A percentile compares a stretch with the other conserved stretches of the same genome.
These are phyloP conservation scores for Alternaria sp. DNA, from an alignment of 2,329 filamentous ascomycete genomes.

Conservation along the genomic window DNA sequence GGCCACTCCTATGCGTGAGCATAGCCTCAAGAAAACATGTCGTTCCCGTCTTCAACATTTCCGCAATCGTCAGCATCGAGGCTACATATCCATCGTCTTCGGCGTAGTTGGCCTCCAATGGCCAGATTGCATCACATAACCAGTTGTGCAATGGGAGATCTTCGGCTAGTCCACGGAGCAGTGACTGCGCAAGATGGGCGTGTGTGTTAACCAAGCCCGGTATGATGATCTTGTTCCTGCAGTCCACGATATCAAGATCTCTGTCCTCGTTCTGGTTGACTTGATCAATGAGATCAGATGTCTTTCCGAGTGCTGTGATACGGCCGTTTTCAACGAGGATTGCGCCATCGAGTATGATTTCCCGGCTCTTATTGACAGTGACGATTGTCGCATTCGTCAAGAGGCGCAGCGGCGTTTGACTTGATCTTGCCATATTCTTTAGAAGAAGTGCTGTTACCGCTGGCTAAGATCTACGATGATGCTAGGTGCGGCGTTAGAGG, in stretches of 20 bases:
- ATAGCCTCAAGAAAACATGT: slow-evolving; percentile 50
- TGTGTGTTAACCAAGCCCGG: slow-evolving; percentile 49
- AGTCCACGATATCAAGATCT: slow-evolving; percentile 29
- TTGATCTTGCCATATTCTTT: not conserved
- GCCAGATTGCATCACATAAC: slow-evolving; percentile 48
- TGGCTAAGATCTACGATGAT: not conserved
- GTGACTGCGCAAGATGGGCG: slow-evolving; percentile 45
- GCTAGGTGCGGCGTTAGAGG: not conserved
- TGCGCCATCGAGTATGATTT: slow-evolving; percentile 57
- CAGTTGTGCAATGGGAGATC: slow-evolving; percentile 31
- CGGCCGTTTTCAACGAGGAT: slow-evolving; percentile 50
- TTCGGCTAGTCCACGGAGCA: slow-evolving; percentile 42
- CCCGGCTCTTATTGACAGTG: slow-evolving; percentile 55
- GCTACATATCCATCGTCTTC: slow-evolving; percentile 45
- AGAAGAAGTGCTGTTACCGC: not conserved
- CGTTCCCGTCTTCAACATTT: slow-evolving; percentile 50
- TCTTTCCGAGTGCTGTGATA: slow-evolving; percentile 56
- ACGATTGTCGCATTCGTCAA: slow-evolving; percentile 61
- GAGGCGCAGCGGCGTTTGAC: slow-evolving; percentile 28
- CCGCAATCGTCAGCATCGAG: slow-evolving; percentile 42
- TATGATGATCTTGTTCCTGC: slow-evolving; percentile 41
- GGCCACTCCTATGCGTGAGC: slow-evolving; percentile 42
- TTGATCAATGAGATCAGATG: slow-evolving; percentile 31
- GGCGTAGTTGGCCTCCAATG: slow-evolving; percentile 45
- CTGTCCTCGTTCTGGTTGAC: not conserved